phyloP scores from a whole-genome alignment of 768 basidiomycete species.

The Suillus discolor region DNA sequence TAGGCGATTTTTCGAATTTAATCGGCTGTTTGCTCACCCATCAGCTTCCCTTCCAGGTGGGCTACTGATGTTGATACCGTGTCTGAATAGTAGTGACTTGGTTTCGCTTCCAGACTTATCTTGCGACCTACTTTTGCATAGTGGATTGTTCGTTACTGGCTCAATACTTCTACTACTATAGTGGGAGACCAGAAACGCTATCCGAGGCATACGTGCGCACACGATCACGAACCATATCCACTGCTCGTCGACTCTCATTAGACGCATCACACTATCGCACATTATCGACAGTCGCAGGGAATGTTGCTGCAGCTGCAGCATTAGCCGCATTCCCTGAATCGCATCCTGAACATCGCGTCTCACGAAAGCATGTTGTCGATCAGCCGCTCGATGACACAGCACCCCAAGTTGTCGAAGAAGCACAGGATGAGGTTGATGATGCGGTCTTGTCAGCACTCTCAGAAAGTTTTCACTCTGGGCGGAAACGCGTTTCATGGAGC shows the following conservation, averaged over 20 bases:
- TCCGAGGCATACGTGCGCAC: slow-evolving; percentile 37
- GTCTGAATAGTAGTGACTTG: slow-evolving; percentile 15
- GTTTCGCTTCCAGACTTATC: slow-evolving; percentile 62
- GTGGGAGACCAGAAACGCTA: slow-evolving; percentile 37
- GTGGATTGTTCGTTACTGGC: slow-evolving; percentile 75
- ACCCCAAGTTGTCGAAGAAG: slow-evolving; percentile 24
- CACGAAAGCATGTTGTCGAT: slow-evolving; percentile 31
- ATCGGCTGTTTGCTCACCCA: slow-evolving; percentile 89
- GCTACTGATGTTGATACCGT: slow-evolving; percentile 21
- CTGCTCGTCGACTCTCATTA: slow-evolving; percentile 48
- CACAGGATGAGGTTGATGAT: slow-evolving; percentile 50
- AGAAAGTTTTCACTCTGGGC: slow-evolving; percentile 81
- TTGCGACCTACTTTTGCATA: slow-evolving; percentile 88
- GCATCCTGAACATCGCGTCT: slow-evolving; percentile 34
- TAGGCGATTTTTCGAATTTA: slow-evolving; percentile 92
- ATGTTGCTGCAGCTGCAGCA: slow-evolving; percentile 72
- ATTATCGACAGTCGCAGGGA: slow-evolving; percentile 67
- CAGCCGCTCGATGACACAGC: slow-evolving; percentile 24
- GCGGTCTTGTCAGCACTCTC: slow-evolving; percentile 57
- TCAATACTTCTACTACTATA: slow-evolving; percentile 90
- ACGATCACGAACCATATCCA: slow-evolving; percentile 46
- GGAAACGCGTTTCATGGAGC: slow-evolving; percentile 71
- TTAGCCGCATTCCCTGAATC: slow-evolving; percentile 66
- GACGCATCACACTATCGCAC: slow-evolving; percentile 71
- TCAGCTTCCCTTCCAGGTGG: slow-evolving; percentile 93